Base-by-base conservation (phyloP, 345 rosid genomes). In the Litchi chinensis region DNA sequence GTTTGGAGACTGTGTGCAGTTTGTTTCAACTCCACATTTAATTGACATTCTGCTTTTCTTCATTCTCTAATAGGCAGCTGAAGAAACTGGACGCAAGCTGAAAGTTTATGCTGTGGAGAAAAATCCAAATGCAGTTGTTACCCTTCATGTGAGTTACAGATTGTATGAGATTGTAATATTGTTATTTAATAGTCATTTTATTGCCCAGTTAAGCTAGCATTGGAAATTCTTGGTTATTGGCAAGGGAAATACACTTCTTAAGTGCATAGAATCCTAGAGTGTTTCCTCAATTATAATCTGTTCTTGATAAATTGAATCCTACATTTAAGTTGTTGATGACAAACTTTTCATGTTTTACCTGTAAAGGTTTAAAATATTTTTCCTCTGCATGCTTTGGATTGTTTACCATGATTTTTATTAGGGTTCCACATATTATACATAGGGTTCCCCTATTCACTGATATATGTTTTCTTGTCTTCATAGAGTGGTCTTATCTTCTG, bases 71-170 rank as follows among this genome's bases (percentile, higher is more conserved):
- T 80, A 96, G 99, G 98, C 99, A 78, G 97, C 98, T 83, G 95
- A 94, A 87, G 98, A 94, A 89, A 93, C 98, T 57, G 94, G 90
- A 44, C 88, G 94, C 66, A 94, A 89, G 82, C 79, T 96, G 70
- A 96, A 87, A 85, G 92, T 96, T 65, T 96, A 85, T 86, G 99
- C 98, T 0, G 95, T 96, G 78, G 99, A 96, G 89, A 96, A 96
- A 89, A 96, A 96, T 84, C 98, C 99, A 80, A 96, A 96, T 87
- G 99, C 99, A 74, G 93, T 94, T 79, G 97, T 96, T 82, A 93
- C 99, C 37, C 98, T 94, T 79, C 99, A 96, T 79, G 99, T 96
- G 83, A 87, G 98, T 87, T 79, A 68, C 50, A 63, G 26, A 65
- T 75, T 43, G 4, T 67, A 10, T 60, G 65, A 60, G 65, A 60